Evolutionary conservation across 2,329 filamentous ascomycete species (phyloP).

Genomic region (Apiospora saccharicola): DNA sequence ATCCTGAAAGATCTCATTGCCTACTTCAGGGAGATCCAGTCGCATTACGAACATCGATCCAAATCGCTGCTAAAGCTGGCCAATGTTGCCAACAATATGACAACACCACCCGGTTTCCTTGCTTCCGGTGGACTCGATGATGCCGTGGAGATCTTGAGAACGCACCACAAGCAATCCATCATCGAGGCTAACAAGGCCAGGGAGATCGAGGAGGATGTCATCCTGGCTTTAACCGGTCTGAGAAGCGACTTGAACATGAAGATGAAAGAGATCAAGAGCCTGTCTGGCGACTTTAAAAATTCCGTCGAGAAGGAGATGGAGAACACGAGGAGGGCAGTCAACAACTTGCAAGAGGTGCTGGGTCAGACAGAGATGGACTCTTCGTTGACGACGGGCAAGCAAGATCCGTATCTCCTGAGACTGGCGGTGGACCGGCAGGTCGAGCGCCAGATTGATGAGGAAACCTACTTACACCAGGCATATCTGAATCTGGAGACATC

Average conservation of each 20-base stretch:
- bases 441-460: conserved; percentile 92
- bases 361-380: conserved; percentile 82
- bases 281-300: conserved; percentile 96
- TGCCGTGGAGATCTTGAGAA: conserved; percentile 79
- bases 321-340: conserved; percentile 78
- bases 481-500: conserved; percentile 95
- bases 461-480: conserved; percentile 96
- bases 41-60: conserved; percentile 83
- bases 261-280: conserved; percentile 96
- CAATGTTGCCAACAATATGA: conserved; percentile 82
- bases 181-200: conserved; percentile 85
- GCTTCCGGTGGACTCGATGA: conserved; percentile 86
- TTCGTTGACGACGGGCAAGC: conserved; percentile 78
- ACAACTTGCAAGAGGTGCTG: conserved; percentile 81
- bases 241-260: conserved; percentile 91
- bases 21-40: conserved; percentile 92
- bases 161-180: conserved; percentile 83
- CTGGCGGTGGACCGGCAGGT: conserved; percentile 88
- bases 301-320: conserved; percentile 96
- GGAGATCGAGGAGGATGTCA: conserved; percentile 91
- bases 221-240: conserved; percentile 83
- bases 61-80: conserved; percentile 85
- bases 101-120: conserved; percentile 78
- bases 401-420: conserved; percentile 89
- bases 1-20: conserved; percentile 92